Percentiles rank a stretch among this genome's conserved stretches.
Conservation (phyloP, 345 rosid species). For the Eucalyptus marginata region DNA sequence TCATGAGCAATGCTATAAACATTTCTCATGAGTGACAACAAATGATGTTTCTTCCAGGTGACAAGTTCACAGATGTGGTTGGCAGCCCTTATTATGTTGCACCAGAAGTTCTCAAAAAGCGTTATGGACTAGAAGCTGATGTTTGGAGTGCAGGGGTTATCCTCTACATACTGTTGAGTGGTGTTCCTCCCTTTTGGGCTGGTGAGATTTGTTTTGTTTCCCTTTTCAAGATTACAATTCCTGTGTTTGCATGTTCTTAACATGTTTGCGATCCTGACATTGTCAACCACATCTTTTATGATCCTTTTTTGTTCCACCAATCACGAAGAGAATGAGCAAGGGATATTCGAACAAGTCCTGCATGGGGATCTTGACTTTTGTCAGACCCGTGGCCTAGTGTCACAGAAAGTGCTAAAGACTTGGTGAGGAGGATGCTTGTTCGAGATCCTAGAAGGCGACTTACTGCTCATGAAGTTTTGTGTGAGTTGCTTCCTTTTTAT, state of each 20-base stretch:
- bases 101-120: constrained; percentile 33
- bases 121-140: constrained; percentile 31
- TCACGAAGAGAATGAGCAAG: constrained; percentile 23
- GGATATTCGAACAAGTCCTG: constrained; percentile 37
- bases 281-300: not conserved
- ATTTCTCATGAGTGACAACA: not conserved
- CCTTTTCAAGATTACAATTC: not conserved
- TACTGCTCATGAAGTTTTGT: constrained; percentile 34
- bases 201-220: constrained; percentile 5
- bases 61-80: constrained; percentile 26
- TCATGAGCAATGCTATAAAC: not conserved
- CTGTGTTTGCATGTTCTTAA: not conserved
- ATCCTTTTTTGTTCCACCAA: not conserved
- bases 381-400: constrained; percentile 38
- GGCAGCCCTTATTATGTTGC: constrained; percentile 47
- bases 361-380: constrained; percentile 32
- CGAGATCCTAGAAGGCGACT: constrained; percentile 25
- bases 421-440: constrained; percentile 31
- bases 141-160: constrained; percentile 48
- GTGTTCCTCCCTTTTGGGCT: constrained; percentile 43
- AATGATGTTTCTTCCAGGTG: constrained; percentile 7
- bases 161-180: constrained; percentile 30
- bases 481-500: constrained; percentile 8
- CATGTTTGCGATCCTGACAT: not conserved
- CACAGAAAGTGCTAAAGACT: constrained; percentile 36